Evolutionary conservation across 2,329 filamentous ascomycete genomes (phyloP).

Genomic region (Amesomyces nigricolor): DNA sequence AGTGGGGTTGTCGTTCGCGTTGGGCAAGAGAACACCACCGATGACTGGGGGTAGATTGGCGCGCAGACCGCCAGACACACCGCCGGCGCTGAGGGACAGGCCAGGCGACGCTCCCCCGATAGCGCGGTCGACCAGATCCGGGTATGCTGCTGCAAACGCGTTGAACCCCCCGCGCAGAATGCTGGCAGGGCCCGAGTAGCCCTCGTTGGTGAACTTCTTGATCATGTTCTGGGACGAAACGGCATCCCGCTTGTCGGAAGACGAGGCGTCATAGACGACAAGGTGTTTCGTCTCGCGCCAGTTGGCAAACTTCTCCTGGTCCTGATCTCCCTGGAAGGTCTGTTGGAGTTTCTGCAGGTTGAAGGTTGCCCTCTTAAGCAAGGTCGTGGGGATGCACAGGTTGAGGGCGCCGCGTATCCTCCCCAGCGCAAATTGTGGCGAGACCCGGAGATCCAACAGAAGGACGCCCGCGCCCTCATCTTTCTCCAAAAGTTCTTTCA

Average conservation of each 20-base stretch:
- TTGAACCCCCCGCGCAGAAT: conserved; percentile 80
- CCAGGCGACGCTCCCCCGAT: conserved; percentile 40
- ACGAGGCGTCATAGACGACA: conserved; percentile 79
- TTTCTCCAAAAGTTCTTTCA: conserved; percentile 51
- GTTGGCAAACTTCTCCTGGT: conserved; percentile 65
- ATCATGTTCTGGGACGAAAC: conserved; percentile 76
- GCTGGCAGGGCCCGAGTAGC: conserved; percentile 66
- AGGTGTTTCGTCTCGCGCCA: conserved; percentile 74
- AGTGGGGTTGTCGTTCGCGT: conserved; percentile 61
- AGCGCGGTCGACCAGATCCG: conserved; percentile 55
- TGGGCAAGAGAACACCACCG: conserved; percentile 80
- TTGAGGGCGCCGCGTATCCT: conserved; percentile 79
- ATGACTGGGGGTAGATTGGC: conserved; percentile 65
- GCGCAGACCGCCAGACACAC: conserved; percentile 37
- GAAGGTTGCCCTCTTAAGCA: conserved; percentile 86
- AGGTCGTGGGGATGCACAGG: conserved; percentile 88
- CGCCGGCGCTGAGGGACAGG: conserved; percentile 44
- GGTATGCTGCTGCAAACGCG: conserved; percentile 62
- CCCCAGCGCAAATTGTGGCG: conserved; percentile 70
- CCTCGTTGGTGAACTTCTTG: conserved; percentile 85
- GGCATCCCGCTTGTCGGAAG: conserved; percentile 74
- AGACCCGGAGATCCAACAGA: conserved; percentile 79
- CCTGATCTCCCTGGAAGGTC: conserved; percentile 69
- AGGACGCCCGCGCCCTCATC: conserved; percentile 46
- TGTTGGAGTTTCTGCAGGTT: conserved; percentile 81